Evolutionary conservation across 148 eudicot genomes (phyloP).

Genomic region (Camellia lanceoleosa): DNA sequence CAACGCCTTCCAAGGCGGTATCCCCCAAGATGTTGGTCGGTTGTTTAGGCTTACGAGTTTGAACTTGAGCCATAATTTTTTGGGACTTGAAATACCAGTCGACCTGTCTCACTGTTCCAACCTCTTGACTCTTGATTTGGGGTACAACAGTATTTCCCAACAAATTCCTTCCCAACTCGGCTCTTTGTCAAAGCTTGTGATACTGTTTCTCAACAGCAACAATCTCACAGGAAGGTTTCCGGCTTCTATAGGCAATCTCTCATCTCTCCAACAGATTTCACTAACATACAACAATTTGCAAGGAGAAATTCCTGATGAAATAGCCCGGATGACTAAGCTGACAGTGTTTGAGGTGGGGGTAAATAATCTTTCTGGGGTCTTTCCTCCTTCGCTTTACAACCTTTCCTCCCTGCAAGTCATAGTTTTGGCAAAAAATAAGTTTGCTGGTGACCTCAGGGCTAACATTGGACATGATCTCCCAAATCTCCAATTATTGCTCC

Average conservation of each 20-base stretch:
- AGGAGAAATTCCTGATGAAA: not conserved
- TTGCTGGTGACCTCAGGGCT: not conserved
- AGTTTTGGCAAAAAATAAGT: not conserved
- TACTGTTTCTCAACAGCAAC: slow-evolving; percentile 17
- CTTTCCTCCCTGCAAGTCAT: not conserved
- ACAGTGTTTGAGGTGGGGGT: not conserved
- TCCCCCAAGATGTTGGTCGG: slow-evolving; percentile 29
- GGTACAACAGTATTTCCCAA: slow-evolving; percentile 20
- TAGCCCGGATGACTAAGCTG: not conserved
- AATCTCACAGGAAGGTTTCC: slow-evolving; percentile 29
- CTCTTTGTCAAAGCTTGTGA: slow-evolving; percentile 18
- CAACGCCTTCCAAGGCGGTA: slow-evolving; percentile 30
- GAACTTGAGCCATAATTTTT: slow-evolving; percentile 26
- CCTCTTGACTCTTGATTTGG: slow-evolving; percentile 16
- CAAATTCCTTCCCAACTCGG: slow-evolving; percentile 18
- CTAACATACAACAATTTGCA: not conserved
- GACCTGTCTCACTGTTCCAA: slow-evolving; percentile 15
- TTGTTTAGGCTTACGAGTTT: slow-evolving; percentile 20
- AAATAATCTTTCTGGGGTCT: not conserved
- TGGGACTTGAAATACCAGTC: slow-evolving; percentile 24
- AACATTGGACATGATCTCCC: not conserved
- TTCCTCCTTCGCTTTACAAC: slow-evolving; percentile 4
- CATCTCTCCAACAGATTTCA: slow-evolving; percentile 21
- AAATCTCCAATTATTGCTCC: not conserved
- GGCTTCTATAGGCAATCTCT: slow-evolving; percentile 25